Evolutionary conservation across 306 rosid genomes (phyloP).

Genomic region (Ochetophila trinervis): DNA sequence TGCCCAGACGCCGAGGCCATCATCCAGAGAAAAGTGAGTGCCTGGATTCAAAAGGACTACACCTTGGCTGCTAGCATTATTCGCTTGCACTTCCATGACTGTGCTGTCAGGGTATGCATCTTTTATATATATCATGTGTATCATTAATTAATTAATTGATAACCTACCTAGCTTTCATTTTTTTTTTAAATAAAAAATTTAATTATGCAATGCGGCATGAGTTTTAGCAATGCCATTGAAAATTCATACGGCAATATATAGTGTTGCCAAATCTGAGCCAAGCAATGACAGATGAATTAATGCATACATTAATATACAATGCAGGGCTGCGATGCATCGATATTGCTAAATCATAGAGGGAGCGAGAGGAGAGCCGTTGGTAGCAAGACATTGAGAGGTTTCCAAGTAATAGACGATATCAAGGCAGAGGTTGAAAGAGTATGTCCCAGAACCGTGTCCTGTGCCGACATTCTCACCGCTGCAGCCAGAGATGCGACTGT

Average conservation of each 20-base stretch:
- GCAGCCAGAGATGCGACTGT: conserved; percentile 88
- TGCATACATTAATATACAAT: background rate
- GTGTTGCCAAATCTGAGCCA: too few relatives aligned
- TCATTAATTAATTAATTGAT: too few relatives aligned
- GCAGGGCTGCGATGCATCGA: conserved; percentile 86
- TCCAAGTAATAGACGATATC: conserved; percentile 64
- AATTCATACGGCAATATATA: too few relatives aligned
- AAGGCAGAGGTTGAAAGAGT: conserved; percentile 55
- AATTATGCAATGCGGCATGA: too few relatives aligned
- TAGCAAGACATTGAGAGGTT: conserved; percentile 73
- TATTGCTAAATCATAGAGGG: conserved; percentile 50
- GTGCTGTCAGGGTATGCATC: conserved; percentile 58
- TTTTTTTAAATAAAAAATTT: too few relatives aligned
- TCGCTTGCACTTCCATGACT: conserved; percentile 83
- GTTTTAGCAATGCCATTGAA: too few relatives aligned
- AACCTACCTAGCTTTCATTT: too few relatives aligned
- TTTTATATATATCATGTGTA: too few relatives aligned
- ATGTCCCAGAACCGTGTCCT: conserved; percentile 80
- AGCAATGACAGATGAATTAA: too few relatives aligned
- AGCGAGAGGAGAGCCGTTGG: conserved; percentile 60
- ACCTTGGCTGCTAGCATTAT: conserved; percentile 71
- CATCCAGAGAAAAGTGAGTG: conserved; percentile 49
- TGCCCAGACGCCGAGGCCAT: conserved; percentile 74
- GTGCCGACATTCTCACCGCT: conserved; percentile 81
- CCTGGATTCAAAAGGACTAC: conserved; percentile 61